phyloP scores from a whole-genome alignment of 768 basidiomycete species.

The Strobilomyces dryophilus region DNA sequence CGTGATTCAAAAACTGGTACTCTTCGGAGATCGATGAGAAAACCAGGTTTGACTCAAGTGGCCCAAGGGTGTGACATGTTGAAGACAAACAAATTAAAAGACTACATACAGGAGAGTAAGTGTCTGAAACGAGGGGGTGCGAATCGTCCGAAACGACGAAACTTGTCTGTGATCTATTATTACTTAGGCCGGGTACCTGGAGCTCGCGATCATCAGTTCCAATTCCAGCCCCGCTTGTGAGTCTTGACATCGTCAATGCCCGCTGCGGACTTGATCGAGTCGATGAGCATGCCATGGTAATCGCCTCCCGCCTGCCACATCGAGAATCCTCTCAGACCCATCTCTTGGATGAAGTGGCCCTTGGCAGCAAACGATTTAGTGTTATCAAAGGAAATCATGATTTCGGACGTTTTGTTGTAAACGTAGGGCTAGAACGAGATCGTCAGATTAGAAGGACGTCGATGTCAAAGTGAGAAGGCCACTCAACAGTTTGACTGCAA shows the following conservation, averaged over 20 bases:
- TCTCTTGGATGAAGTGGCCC: constrained; percentile 52
- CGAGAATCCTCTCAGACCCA: constrained; percentile 59
- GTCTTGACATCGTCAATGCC: constrained; percentile 1
- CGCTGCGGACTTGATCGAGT: constrained; percentile 40
- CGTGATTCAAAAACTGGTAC: no score
- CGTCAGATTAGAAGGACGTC: neutral
- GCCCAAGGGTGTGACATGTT: no score
- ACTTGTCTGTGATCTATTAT: neutral
- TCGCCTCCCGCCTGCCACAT: constrained; percentile 75
- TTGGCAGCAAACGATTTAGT: constrained; percentile 55
- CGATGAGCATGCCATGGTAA: constrained; percentile 52
- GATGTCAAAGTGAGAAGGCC: neutral
- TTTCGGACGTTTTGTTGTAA: constrained; percentile 51
- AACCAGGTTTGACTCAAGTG: no score
- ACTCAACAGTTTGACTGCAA: constrained; percentile 70
- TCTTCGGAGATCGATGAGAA: no score
- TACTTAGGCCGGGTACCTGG: neutral
- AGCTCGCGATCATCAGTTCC: neutral
- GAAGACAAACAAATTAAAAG: no score
- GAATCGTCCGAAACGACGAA: no score
- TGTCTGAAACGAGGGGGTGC: no score
- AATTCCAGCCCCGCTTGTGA: neutral
- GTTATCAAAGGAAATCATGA: constrained; percentile 67
- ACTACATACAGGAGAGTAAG: no score
- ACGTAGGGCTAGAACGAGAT: constrained; percentile 52